These are phyloP conservation scores for Euphrasia confusa DNA, from an alignment of 257 asterid genomes.

Conservation along the genomic window DNA sequence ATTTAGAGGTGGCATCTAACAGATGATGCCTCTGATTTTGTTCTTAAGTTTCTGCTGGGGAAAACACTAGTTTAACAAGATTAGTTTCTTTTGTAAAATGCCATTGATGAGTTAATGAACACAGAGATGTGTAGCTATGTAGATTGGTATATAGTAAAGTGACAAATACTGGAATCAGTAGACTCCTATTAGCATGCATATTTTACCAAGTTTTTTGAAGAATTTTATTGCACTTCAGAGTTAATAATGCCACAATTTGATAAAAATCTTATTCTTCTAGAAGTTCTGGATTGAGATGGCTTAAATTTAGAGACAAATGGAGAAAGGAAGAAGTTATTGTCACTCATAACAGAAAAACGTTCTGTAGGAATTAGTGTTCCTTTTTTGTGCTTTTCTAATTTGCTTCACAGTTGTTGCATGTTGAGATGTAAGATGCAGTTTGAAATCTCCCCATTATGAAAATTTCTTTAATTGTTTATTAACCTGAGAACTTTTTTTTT, in stretches of 20 bases:
- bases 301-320: not conserved
- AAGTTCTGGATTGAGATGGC: not conserved
- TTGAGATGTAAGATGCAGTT: conserved; percentile 12
- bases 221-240: conserved; percentile 8
- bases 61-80: not conserved
- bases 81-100: not conserved
- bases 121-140: conserved; percentile 13
- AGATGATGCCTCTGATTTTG: conserved; percentile 6
- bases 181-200: no score
- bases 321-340: not conserved
- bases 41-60: conserved; percentile 11
- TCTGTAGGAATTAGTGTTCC: conserved; percentile 20
- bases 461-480: conserved; percentile 2
- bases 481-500: conserved; percentile 1
- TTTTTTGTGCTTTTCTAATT: conserved; percentile 2
- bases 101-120: not conserved
- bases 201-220: conserved; percentile 5
- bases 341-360: not conserved
- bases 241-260: not conserved
- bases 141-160: conserved; percentile 16
- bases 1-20: conserved; percentile 18
- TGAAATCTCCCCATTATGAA: not conserved
- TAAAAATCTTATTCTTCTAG: conserved; percentile 1
- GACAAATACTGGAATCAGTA: conserved; percentile 9
- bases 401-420: conserved; percentile 16